phyloP scores from a whole-genome alignment of 2,329 filamentous ascomycete genomes.

The Aureobasidium melanogenum region DNA sequence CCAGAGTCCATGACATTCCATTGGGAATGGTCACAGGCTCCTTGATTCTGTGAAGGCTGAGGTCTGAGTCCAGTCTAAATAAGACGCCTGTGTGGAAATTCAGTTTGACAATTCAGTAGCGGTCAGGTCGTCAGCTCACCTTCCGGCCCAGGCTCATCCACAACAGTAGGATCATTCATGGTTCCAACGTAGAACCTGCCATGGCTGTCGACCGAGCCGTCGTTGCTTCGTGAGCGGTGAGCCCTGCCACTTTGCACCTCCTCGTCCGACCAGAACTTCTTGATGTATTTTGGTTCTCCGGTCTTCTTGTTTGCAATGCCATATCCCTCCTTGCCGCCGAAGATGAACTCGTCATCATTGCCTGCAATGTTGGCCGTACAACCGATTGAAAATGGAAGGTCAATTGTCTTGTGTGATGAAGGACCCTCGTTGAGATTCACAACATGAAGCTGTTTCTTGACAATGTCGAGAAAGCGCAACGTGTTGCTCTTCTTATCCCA shows the following conservation, averaged over 20 bases:
- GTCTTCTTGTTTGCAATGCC: conserved; percentile 63
- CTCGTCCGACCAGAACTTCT: conserved; percentile 45
- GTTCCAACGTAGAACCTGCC: conserved; percentile 78
- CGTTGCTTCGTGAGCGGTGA: conserved; percentile 58
- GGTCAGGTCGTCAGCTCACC: neutral
- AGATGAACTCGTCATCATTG: conserved; percentile 56
- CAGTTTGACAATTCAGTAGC: neutral
- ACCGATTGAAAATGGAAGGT: conserved; percentile 50
- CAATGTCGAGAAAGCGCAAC: conserved; percentile 76
- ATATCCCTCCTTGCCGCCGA: conserved; percentile 73
- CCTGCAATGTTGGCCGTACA: conserved; percentile 67
- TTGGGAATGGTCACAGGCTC: conserved; percentile 65
- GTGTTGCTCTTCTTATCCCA: conserved; percentile 57
- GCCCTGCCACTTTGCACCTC: conserved; percentile 34
- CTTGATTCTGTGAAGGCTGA: conserved; percentile 51
- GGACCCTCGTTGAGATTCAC: conserved; percentile 58
- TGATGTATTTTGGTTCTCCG: conserved; percentile 47
- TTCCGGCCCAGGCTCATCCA: conserved; percentile 15
- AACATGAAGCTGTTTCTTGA: conserved; percentile 62
- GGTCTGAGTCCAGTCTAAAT: conserved; percentile 59
- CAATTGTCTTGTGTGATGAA: conserved; percentile 44
- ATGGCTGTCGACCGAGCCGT: conserved; percentile 69
- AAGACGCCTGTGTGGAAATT: conserved; percentile 51
- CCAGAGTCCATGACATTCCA: conserved; percentile 69
- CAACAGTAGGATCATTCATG: conserved; percentile 66